These are phyloP conservation scores for Citrullus amarus DNA, from an alignment of 306 rosid genomes.

Conservation along the genomic window DNA sequence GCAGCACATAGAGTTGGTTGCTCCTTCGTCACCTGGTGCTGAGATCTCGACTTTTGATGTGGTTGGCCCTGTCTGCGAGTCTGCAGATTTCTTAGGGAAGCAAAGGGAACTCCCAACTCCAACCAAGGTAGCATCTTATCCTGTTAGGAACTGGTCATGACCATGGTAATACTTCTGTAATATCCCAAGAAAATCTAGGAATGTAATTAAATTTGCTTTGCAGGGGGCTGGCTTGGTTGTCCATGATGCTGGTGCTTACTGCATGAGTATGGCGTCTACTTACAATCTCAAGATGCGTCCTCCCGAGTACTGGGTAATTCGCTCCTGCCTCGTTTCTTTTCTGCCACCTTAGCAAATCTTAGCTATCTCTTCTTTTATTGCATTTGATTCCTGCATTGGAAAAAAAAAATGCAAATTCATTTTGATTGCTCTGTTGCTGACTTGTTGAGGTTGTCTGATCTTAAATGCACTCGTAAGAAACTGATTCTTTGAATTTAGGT, in stretches of 20 bases:
- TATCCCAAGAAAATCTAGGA: not conserved
- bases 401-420: not conserved
- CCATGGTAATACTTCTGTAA: not conserved
- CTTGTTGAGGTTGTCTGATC: not conserved
- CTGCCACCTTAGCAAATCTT: not conserved
- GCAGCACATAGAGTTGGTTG: constrained; percentile 91
- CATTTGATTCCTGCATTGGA: not conserved
- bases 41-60: constrained; percentile 41
- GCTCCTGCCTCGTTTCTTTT: not conserved
- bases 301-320: constrained; percentile 83
- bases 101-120: constrained; percentile 45
- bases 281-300: constrained; percentile 97
- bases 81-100: constrained; percentile 54
- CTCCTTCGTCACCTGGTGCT: constrained; percentile 47
- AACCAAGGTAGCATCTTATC: constrained; percentile 17
- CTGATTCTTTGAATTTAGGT: constrained; percentile 33
- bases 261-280: constrained; percentile 99
- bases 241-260: constrained; percentile 97
- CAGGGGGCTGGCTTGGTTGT: constrained; percentile 94
- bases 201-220: not conserved
- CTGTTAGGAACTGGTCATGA: not conserved
- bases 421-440: not conserved
- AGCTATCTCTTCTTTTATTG: not conserved
- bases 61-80: constrained; percentile 59
- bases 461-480: not conserved